phyloP scores from a whole-genome alignment of 2,329 filamentous ascomycete species.

The Cercospora zeina region DNA sequence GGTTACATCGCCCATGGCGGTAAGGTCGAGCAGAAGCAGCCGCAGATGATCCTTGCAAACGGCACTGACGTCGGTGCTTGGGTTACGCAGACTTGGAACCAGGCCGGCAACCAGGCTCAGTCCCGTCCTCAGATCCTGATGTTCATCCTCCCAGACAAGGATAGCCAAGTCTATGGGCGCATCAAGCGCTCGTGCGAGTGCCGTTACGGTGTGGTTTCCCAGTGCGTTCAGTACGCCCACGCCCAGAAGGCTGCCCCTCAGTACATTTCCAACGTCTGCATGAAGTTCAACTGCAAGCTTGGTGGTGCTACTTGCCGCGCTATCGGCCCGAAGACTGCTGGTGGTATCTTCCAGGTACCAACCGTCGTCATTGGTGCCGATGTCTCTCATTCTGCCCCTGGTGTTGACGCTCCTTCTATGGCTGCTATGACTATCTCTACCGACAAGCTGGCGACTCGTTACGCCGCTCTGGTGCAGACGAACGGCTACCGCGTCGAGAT shows the following conservation, averaged over 20 bases:
- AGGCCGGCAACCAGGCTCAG: conserved; percentile 56
- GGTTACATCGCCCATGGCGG: conserved; percentile 65
- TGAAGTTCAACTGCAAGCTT: conserved; percentile 97
- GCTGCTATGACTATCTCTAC: conserved; percentile 83
- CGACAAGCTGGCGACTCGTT: conserved; percentile 70
- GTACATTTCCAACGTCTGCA: conserved; percentile 88
- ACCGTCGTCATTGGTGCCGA: conserved; percentile 90
- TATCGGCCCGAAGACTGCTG: conserved; percentile 42
- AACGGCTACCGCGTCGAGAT: conserved; percentile 84
- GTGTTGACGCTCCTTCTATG: conserved; percentile 67
- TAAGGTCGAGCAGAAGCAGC: conserved; percentile 50
- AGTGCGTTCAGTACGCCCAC: conserved; percentile 73
- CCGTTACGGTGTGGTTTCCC: conserved; percentile 77
- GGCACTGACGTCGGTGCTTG: conserved; percentile 36
- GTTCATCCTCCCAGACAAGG: conserved; percentile 72
- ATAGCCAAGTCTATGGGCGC: conserved; percentile 71
- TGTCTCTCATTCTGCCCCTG: conserved; percentile 79
- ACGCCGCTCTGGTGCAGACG: conserved; percentile 75
- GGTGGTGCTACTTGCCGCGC: conserved; percentile 72
- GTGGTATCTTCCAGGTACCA: conserved; percentile 47
- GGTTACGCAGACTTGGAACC: conserved; percentile 53
- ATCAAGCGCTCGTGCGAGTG: conserved; percentile 90
- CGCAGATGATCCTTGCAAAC: conserved; percentile 44
- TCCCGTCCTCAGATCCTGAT: conserved; percentile 72
- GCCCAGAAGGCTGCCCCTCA: conserved; percentile 71